Conservation (phyloP, 2,329 filamentous ascomycete genomes). For the Trichoderma semiorbis region DNA sequence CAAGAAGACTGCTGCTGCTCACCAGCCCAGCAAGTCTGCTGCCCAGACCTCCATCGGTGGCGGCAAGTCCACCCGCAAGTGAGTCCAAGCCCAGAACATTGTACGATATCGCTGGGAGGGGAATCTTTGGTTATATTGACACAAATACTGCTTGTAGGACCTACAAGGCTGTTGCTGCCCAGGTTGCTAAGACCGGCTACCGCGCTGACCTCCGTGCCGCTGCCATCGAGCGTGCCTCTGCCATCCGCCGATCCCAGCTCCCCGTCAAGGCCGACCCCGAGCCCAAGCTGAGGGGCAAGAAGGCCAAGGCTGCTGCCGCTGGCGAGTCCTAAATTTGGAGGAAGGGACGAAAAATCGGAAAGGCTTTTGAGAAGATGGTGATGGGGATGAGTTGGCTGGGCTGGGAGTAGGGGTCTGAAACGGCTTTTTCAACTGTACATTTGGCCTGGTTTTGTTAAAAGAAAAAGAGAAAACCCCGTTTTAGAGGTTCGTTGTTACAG, state of each 20-base stretch:
- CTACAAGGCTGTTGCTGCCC: slow-evolving; percentile 83
- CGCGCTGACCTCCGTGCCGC: slow-evolving; percentile 70
- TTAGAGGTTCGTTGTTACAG: background rate
- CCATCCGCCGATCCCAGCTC: slow-evolving; percentile 76
- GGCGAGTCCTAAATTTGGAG: slow-evolving; percentile 31
- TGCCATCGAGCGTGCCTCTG: slow-evolving; percentile 83
- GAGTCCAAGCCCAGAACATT: slow-evolving; percentile 24
- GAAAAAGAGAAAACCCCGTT: background rate
- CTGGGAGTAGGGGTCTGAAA: slow-evolving; percentile 16
- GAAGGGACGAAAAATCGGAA: background rate
- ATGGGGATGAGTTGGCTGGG: background rate
- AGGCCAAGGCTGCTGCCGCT: slow-evolving; percentile 64
- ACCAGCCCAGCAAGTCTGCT: slow-evolving; percentile 68
- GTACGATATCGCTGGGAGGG: background rate
- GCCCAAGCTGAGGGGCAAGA: slow-evolving; percentile 73
- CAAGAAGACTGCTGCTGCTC: slow-evolving; percentile 73
- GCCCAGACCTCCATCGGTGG: slow-evolving; percentile 66
- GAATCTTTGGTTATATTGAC: slow-evolving; percentile 18
- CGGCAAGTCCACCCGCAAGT: slow-evolving; percentile 72
- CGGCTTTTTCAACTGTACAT: slow-evolving; percentile 8
- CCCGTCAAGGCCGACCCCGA: slow-evolving; percentile 71
- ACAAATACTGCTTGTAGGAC: slow-evolving; percentile 52
- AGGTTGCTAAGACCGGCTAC: slow-evolving; percentile 81
- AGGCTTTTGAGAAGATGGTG: background rate
- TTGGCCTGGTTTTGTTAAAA: background rate